phyloP scores from a whole-genome alignment of 1,139 yeast genomes.

The Zygosaccharomyces sapae region DNA sequence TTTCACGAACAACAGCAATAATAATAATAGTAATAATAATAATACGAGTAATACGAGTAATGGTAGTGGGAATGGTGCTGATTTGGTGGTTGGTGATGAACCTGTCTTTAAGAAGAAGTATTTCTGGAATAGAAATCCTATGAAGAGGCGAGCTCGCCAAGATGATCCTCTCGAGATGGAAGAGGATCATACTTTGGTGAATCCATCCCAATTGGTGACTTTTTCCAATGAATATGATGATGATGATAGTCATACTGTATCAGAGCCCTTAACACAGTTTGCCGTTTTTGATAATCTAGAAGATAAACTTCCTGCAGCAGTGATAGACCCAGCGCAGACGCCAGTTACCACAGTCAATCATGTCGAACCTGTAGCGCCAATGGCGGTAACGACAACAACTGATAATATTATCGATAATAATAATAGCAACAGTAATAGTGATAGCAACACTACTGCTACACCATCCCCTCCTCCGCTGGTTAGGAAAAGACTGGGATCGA shows the following conservation, averaged over 20 bases:
- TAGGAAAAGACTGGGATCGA: constrained; percentile 18
- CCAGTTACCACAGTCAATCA: not conserved
- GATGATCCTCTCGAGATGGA: constrained; percentile 4
- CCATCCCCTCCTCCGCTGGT: constrained; percentile 9
- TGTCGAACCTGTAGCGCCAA: not conserved
- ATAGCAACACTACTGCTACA: not conserved
- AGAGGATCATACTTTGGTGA: constrained; percentile 6
- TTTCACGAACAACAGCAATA: constrained; percentile 11
- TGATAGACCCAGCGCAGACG: not conserved
- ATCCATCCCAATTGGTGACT: constrained; percentile 13
- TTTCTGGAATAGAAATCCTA: constrained; percentile 25
- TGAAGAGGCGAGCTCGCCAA: constrained; percentile 10
- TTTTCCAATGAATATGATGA: constrained; percentile 8
- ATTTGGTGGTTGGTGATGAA: constrained; percentile 11
- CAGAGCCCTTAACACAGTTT: constrained; percentile 13
- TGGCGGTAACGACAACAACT: not conserved
- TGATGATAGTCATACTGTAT: constrained; percentile 10
- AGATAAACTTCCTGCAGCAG: not conserved
- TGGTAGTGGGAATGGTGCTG: constrained; percentile 2
- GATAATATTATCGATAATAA: not conserved
- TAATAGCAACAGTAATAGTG: not conserved
- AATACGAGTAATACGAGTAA: constrained; percentile 4
- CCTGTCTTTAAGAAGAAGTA: constrained; percentile 20
- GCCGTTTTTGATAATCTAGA: constrained; percentile 8
- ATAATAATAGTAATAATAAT: constrained; percentile 4